Base-by-base conservation (phyloP, 805 yeast species). In the Debaryomyces hansenii region DNA sequence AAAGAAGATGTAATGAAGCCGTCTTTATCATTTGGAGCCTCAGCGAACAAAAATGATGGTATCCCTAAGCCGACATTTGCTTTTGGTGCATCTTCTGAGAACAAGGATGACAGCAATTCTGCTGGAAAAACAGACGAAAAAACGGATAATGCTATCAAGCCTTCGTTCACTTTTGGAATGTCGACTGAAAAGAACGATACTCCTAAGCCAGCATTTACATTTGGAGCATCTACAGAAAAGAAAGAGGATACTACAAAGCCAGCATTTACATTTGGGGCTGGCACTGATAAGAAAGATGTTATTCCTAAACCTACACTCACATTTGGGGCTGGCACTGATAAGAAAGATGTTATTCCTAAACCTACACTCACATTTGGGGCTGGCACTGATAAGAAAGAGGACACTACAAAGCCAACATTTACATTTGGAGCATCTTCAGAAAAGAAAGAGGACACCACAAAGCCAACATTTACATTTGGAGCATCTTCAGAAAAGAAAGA, bases 281-380 rank as follows among this genome's bases (percentile, higher is more conserved):
- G 12, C 6, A 8, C 34, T 12, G 29, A 18, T 2, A 40, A 40
- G 39, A 21, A 8, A 11, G 32, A 31, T 31, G 42, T 20, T 15
- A 21, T 41, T 12, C 50, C 46, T 5, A 43, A 40, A 35, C 50
- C 51, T 20, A 7, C 28, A 21, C 55, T 58, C 36, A 40, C 54
- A 8, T 58, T 60, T 43, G 60, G 57, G 7, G 44, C 28, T 15
- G 36, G 18, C 18, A 24, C 27, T 7, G 27, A 48, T 15, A 45
- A 46, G 42, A 38, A 41, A 31, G 42, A 52, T 45, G 12, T 18
- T 46, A 14, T 4, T 24, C 3, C 27, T 3, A 49, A 35, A 14
- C 47, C 53, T 20, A 42, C 44, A 3, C 47, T 52, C 37, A 27
- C 48, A 14, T 53, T 51, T 37, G 54, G 52, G 2, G 39, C 48